Base-by-base conservation (phyloP, 768 basidiomycete species). In the Botryobasidium botryosum region DNA sequence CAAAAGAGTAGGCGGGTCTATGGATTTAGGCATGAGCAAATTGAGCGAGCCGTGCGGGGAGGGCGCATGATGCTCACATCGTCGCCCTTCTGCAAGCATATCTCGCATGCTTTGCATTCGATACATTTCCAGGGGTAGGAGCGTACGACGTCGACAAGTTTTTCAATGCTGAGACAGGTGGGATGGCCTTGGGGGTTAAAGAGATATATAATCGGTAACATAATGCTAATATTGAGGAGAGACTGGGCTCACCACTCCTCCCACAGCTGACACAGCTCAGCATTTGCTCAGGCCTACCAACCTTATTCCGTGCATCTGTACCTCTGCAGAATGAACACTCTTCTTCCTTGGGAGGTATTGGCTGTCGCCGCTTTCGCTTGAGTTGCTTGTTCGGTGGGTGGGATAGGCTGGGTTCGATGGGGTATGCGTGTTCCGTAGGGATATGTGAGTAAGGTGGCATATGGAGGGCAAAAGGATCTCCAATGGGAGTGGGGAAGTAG, bases 41-140 rank as follows among this genome's bases (percentile, higher is more conserved):
- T n/a, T 47, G 13, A 39, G 18, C 40, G 26, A 25, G 23, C 29
- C 24, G 51, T 47, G 29, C 46, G 44, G 27, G 27, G 50, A 42
- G 43, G 23, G 33, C 17, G 27, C 18, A 29, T 40, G 7, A 25
- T 2, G 66, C 86, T 63, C 62, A 92, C 91, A 61, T 90, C 87
- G 60, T 87, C 80, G 18, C 82, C 85, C 57, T 90, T 88, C 54
- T 75, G 64, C 36, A 70, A 62, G 57, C 91, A 96, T 45, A 86
- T 65, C 63, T 90, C 85, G 59, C 91, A 97, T 46, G 67, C 77
- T 66, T 92, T 94, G 66, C 91, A 94, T 52, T 90, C 85, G 28
- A 76, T 70, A 57, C 91, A 97, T 49, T 72, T 72, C 91, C 91
- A 96, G 13, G 69, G 64, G 58, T 91, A 91, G 23, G 68, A 67